Conservation (phyloP, 192 early-diverging fungal genomes). For the Umbelopsis sp. region DNA sequence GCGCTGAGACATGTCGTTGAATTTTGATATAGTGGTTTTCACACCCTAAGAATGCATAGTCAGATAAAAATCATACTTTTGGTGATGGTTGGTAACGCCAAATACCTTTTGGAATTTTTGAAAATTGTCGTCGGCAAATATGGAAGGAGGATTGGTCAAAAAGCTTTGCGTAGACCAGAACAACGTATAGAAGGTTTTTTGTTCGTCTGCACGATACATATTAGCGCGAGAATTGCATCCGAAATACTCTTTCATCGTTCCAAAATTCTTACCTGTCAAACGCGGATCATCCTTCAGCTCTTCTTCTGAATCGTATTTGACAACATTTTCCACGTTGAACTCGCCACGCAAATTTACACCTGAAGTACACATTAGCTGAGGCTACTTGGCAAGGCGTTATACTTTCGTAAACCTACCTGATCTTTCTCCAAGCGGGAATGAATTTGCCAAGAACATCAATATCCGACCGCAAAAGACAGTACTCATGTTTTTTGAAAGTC, state of each 20-base stretch:
- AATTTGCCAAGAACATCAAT: slow-evolving; percentile 82
- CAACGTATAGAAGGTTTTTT: slow-evolving; percentile 59
- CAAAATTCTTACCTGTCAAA: slow-evolving; percentile 26
- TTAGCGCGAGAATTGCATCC: background rate
- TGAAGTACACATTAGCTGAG: slow-evolving; percentile 1
- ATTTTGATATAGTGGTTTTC: slow-evolving; percentile 26
- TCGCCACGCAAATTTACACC: slow-evolving; percentile 90
- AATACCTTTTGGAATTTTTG: slow-evolving; percentile 44
- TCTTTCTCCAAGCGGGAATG: slow-evolving; percentile 84
- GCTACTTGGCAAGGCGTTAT: background rate
- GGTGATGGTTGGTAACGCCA: background rate
- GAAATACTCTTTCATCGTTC: background rate
- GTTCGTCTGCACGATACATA: slow-evolving; percentile 22
- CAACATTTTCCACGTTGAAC: slow-evolving; percentile 74
- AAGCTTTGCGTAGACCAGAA: slow-evolving; percentile 83
- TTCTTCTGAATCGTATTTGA: slow-evolving; percentile 51
- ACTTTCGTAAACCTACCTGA: slow-evolving; percentile 54
- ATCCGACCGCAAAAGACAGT: slow-evolving; percentile 87
- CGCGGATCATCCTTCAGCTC: slow-evolving; percentile 45
- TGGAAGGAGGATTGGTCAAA: slow-evolving; percentile 69
- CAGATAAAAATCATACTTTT: background rate
- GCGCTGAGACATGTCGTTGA: slow-evolving; percentile 25
- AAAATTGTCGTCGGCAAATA: slow-evolving; percentile 47
- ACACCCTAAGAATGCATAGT: slow-evolving; percentile 10
- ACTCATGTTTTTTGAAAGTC: slow-evolving; percentile 84